Conservation (phyloP, 2,329 filamentous ascomycete species). For the Hymenoscyphus fraxineus region DNA sequence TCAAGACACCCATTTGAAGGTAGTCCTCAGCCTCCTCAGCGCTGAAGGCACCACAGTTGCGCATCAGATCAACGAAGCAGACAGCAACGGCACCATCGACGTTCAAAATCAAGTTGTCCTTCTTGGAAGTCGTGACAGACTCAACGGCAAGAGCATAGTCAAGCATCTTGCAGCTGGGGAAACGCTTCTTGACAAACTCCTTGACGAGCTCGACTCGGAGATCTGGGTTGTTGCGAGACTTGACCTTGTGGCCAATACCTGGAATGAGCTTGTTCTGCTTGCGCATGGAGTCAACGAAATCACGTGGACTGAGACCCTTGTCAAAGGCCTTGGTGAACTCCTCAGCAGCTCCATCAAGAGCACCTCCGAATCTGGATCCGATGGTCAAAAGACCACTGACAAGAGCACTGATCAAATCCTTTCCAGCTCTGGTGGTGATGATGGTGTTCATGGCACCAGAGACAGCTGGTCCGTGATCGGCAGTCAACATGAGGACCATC, state of each 20-base stretch:
- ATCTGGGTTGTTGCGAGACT: slow-evolving; percentile 99
- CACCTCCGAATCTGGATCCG: slow-evolving; percentile 96
- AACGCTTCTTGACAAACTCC: slow-evolving; percentile 96
- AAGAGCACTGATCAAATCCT: slow-evolving; percentile 93
- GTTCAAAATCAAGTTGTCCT: slow-evolving; percentile 99
- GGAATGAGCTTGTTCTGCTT: slow-evolving; percentile 99
- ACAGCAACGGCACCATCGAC: slow-evolving; percentile 97
- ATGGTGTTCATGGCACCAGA: slow-evolving; percentile 99
- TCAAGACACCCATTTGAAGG: slow-evolving; percentile 97
- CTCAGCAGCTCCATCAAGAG: slow-evolving; percentile 93
- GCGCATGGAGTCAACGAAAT: slow-evolving; percentile 98
- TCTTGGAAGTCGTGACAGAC: slow-evolving; percentile 98
- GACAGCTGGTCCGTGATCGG: slow-evolving; percentile 96
- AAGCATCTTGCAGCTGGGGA: slow-evolving; percentile 96
- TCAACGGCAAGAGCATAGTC: slow-evolving; percentile 98
- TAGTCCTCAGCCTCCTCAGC: slow-evolving; percentile 97
- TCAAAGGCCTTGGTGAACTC: slow-evolving; percentile 98
- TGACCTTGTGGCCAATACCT: slow-evolving; percentile 98
- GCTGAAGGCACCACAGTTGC: slow-evolving; percentile 97
- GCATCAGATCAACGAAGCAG: slow-evolving; percentile 96
- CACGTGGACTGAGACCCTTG: slow-evolving; percentile 95
- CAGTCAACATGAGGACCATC: slow-evolving; percentile 99
- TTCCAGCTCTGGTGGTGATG: slow-evolving; percentile 98
- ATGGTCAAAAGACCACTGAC: slow-evolving; percentile 97
- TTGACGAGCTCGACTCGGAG: slow-evolving; percentile 99